Conservation (phyloP, 2,329 filamentous ascomycete species). For the Ophiostoma himal-ulmi region DNA sequence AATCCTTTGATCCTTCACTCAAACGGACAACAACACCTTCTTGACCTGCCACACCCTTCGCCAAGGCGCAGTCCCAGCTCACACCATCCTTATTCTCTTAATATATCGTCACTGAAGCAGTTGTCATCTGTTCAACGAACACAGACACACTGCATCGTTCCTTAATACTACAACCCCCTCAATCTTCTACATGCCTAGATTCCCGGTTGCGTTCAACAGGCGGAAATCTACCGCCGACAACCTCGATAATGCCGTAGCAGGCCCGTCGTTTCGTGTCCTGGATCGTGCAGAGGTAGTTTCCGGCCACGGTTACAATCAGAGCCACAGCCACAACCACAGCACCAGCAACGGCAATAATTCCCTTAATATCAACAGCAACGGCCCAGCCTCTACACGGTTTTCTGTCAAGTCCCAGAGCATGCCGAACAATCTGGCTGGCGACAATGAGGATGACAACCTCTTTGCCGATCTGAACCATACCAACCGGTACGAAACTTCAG, state of each 20-base stretch:
- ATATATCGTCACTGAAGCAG: background rate
- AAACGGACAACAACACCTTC: background rate
- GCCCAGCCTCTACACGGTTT: background rate
- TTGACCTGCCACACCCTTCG: background rate
- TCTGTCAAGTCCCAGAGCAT: constrained; percentile 36
- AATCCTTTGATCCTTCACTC: background rate
- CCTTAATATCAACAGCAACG: constrained; percentile 29
- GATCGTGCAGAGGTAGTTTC: constrained; percentile 45
- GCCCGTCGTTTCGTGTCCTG: constrained; percentile 54
- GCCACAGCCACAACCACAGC: constrained; percentile 38
- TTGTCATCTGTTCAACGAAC: background rate
- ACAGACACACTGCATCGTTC: background rate
- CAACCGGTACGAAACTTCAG: constrained; percentile 43
- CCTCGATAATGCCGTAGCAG: constrained; percentile 47
- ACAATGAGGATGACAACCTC: constrained; percentile 47
- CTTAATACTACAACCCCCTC: background rate
- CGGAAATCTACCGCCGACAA: constrained; percentile 56
- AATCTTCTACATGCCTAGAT: constrained; percentile 54
- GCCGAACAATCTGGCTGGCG: constrained; percentile 35
- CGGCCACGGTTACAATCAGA: constrained; percentile 38
- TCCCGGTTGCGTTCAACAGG: constrained; percentile 53
- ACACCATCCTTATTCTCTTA: background rate
- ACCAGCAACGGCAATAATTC: constrained; percentile 39
- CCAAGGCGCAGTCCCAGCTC: constrained; percentile 2
- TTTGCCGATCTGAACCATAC: constrained; percentile 50